Base-by-base conservation (phyloP, 2,329 filamentous ascomycete species). In the Botrytis pseudocinerea region DNA sequence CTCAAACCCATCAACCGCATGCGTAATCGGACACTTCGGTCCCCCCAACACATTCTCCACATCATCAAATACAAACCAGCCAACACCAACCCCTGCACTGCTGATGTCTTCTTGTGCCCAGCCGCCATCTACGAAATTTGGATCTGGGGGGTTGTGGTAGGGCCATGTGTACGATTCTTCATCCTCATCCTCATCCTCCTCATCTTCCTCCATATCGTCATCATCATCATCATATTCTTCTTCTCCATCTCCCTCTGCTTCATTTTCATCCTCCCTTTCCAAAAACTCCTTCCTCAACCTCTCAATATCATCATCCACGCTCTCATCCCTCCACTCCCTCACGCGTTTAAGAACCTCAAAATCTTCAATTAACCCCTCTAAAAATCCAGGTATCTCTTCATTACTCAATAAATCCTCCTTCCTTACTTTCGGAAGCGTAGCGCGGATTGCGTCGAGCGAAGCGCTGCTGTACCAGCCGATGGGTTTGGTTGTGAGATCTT, bases 51-150 rank as follows among this genome's bases (percentile, higher is more conserved):
- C 4, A 44, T 57, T 42, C 18, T 69, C 48, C 35, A 32, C 38
- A 44, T 42, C 25, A 4, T 42, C 38, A 12, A 69, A 69, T 6
- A 42, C 4, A 25, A 69, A 69, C 65, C 65, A 69, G 1, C 65
- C n/a, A 0, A 12, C 2, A 5, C 65, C 48, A 0, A 57, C 6
- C 0, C 48, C 65, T 0, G 35, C 38, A 22, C 32, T 42, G 8
- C 65, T 69, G 1, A 32, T 38, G 16, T 69, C 65, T 16, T 57
- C 48, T 16, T 69, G 65, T 2, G 35, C n/a, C 65, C 65, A 69
- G 7, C 65, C 65, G 9, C 65, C 20, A 9, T 69, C 65, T 1
- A 69, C 20, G 25, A 16, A 69, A 1, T 18, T 9, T 1, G 65
- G 65, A 14, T 57, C 3, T 0, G 48, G 48, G 3, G 57, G n/a